These are phyloP conservation scores for Calonectria henricotiae DNA, from an alignment of 2,329 filamentous ascomycete genomes.

Conservation along the genomic window DNA sequence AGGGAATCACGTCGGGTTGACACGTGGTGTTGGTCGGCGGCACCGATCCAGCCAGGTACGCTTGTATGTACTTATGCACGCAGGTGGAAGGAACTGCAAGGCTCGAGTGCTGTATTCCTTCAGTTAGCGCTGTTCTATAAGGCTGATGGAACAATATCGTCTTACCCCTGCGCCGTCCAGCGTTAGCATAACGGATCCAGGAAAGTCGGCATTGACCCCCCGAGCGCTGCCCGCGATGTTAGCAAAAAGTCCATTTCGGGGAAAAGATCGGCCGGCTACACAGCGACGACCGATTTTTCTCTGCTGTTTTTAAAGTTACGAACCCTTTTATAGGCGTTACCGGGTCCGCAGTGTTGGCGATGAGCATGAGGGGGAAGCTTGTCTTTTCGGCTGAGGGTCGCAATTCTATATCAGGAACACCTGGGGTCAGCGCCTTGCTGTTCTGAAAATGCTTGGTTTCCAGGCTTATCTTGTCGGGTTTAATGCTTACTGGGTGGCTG, in stretches of 20 bases:
- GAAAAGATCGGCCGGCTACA: not conserved
- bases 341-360: slow-evolving; percentile 7
- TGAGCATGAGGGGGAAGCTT: slow-evolving; percentile 16
- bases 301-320: not conserved
- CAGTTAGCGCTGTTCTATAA: not conserved
- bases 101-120: slow-evolving; percentile 5
- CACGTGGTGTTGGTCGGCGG: slow-evolving; percentile 1
- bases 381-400: slow-evolving; percentile 2
- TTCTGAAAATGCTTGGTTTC: not conserved
- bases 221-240: not conserved
- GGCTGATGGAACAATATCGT: not conserved
- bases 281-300: not conserved
- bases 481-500: slow-evolving; percentile 2
- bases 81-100: slow-evolving; percentile 11
- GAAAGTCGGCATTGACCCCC: slow-evolving; percentile 13
- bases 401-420: slow-evolving; percentile 1
- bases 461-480: not conserved
- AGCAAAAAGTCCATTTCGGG: not conserved
- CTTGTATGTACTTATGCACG: slow-evolving; percentile 1
- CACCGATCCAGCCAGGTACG: slow-evolving; percentile 9
- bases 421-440: not conserved
- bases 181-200: slow-evolving; percentile 6
- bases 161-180: slow-evolving; percentile 17
- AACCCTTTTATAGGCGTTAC: slow-evolving; percentile 14
- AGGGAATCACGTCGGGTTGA: not conserved